Percentiles rank a stretch among this genome's conserved stretches.
These are phyloP conservation scores for Eudorina sp. DNA, from an alignment of 139 green algal species.

Conservation along the genomic window DNA sequence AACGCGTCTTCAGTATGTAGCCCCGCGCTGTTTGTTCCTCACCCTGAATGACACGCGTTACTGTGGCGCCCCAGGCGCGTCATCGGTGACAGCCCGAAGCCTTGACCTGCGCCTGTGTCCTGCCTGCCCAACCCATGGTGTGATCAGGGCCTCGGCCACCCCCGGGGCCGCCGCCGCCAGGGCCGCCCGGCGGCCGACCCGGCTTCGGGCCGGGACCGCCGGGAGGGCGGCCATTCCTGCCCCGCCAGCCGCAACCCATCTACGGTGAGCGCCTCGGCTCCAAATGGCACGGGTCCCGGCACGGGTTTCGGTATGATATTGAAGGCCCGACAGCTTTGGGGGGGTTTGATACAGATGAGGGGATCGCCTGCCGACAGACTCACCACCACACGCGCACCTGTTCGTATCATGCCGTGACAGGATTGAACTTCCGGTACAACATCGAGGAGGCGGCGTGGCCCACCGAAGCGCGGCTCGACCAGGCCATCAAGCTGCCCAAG, in stretches of 20 bases:
- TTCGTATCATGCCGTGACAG: not conserved
- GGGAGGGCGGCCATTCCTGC: not conserved
- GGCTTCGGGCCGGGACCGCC: conserved; percentile 2
- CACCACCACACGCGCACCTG: not conserved
- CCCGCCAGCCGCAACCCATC: conserved; percentile 17
- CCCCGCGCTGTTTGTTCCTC: too few relatives aligned
- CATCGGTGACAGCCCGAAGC: too few relatives aligned
- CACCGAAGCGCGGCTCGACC: conserved; percentile 61
- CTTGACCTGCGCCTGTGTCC: too few relatives aligned
- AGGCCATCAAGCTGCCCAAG: conserved; percentile 86
- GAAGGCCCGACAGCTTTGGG: too few relatives aligned
- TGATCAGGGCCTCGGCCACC: not conserved
- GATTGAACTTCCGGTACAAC: conserved; percentile 37
- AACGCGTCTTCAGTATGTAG: too few relatives aligned
- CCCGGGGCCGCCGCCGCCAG: not conserved
- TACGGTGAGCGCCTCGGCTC: conserved; percentile 35
- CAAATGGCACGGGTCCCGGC: too few relatives aligned
- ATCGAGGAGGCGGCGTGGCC: conserved; percentile 72
- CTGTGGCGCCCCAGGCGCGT: too few relatives aligned
- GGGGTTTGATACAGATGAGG: not conserved
- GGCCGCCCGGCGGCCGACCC: not conserved
- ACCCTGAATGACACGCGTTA: too few relatives aligned
- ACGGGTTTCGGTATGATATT: too few relatives aligned
- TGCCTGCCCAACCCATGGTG: too few relatives aligned
- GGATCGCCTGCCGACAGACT: not conserved